phyloP scores from a whole-genome alignment of 192 early-diverging fungal species.

The Linnemannia zychae region DNA sequence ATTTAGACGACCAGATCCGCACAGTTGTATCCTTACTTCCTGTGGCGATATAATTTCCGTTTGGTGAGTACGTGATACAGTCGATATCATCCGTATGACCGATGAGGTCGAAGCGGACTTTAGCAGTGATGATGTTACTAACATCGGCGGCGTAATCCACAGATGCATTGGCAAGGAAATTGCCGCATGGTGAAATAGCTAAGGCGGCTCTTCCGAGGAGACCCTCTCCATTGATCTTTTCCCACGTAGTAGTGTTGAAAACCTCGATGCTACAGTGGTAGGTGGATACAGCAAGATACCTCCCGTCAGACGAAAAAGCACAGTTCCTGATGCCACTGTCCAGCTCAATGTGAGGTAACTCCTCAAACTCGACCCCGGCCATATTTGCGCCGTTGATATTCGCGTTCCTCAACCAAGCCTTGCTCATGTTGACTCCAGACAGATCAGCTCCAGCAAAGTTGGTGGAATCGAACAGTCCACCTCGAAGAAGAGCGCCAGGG shows the following conservation, averaged over 20 bases:
- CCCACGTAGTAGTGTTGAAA: neutral
- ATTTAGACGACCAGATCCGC: neutral
- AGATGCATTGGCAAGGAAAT: neutral
- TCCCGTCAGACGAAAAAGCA: neutral
- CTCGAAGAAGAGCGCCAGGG: neutral
- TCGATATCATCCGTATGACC: neutral
- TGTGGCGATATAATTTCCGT: neutral
- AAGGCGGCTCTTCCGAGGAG: neutral
- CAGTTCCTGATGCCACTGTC: neutral
- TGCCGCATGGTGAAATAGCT: neutral
- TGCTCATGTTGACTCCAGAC: neutral
- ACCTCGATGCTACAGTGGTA: neutral
- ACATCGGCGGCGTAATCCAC: neutral
- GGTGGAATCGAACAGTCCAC: neutral
- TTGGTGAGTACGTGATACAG: conserved; percentile 1
- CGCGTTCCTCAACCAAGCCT: neutral
- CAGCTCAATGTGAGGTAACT: neutral
- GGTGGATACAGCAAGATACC: neutral
- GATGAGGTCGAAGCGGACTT: neutral
- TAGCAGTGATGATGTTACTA: neutral
- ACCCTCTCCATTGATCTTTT: no score
- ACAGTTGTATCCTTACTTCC: neutral
- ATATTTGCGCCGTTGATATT: neutral
- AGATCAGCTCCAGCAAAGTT: neutral
- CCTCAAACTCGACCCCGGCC: neutral